Conservation (phyloP, 1,284 basidiomycete genomes). For the Ganoderma leucocontextum region DNA sequence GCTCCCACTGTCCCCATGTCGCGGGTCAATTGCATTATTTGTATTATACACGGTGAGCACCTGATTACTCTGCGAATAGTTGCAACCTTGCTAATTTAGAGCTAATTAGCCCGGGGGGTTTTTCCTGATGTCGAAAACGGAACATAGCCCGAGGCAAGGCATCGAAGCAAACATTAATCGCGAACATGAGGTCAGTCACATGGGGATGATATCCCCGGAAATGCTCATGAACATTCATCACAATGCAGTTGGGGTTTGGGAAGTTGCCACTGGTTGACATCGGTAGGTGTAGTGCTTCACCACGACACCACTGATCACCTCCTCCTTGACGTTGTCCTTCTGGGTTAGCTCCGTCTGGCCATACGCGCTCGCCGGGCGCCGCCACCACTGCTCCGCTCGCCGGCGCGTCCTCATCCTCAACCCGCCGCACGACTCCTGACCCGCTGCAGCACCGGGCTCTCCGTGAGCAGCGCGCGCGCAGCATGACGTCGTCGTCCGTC, state of each 20-base stretch:
- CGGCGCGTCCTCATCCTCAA: conserved; percentile 42
- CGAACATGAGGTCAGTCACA: too few relatives aligned
- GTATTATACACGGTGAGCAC: too few relatives aligned
- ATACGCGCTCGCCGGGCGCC: conserved; percentile 46
- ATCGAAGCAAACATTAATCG: too few relatives aligned
- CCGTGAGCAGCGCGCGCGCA: conserved; percentile 39
- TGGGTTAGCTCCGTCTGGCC: conserved; percentile 47
- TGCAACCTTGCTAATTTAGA: too few relatives aligned
- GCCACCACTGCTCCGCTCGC: conserved; percentile 52
- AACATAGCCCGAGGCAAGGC: too few relatives aligned
- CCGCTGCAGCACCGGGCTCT: conserved; percentile 43
- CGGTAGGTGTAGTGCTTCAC: conserved; percentile 53
- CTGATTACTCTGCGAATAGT: too few relatives aligned
- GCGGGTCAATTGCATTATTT: too few relatives aligned
- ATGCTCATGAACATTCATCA: not conserved
- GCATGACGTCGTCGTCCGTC: conserved; percentile 41
- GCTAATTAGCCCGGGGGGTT: too few relatives aligned
- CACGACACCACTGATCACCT: conserved; percentile 51
- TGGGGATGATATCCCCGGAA: too few relatives aligned
- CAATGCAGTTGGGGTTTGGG: not conserved
- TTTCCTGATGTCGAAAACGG: too few relatives aligned
- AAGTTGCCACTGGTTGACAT: not conserved
- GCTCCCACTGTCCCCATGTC: too few relatives aligned
- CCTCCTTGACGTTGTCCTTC: conserved; percentile 50
- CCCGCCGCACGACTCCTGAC: conserved; percentile 41